These are phyloP conservation scores for Chlamydomonas schloesseri DNA, from an alignment of 139 green algal genomes.

Conservation along the genomic window DNA sequence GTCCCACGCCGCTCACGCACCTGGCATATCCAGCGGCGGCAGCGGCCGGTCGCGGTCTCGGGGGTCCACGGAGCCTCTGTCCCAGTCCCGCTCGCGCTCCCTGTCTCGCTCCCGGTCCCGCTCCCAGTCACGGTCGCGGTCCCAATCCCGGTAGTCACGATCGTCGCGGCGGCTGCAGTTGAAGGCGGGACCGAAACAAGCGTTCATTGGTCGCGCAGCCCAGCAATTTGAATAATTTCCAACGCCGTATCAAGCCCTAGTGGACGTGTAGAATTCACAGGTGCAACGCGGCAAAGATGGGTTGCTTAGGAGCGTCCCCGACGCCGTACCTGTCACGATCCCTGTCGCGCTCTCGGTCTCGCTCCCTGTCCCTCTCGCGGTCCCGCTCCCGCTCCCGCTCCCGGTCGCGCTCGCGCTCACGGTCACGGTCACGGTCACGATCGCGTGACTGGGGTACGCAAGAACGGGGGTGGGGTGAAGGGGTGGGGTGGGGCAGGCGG, in stretches of 20 bases:
- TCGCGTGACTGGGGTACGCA: no score
- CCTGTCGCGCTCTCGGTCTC: constrained; percentile 14
- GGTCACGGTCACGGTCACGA: no score
- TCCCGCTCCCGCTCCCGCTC: background rate
- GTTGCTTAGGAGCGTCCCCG: no score
- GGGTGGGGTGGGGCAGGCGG: no score
- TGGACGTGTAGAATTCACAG: no score
- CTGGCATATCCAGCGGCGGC: background rate
- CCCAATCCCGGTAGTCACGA: background rate
- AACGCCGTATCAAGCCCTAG: no score
- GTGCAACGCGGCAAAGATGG: no score
- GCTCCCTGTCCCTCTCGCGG: background rate
- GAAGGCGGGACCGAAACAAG: no score
- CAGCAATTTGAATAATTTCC: no score
- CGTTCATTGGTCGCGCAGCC: no score
- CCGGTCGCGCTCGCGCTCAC: background rate
- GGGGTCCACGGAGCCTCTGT: background rate
- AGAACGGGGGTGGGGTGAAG: no score
- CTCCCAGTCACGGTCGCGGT: background rate
- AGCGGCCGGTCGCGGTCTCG: background rate
- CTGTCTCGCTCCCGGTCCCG: background rate
- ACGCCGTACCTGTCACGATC: constrained; percentile 9
- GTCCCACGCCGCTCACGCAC: no score
- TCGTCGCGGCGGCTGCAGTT: background rate
- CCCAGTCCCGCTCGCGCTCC: background rate